Evolutionary conservation across 148 eudicot genomes (phyloP), one percentile per base, ranked within the genome.

Genomic region (Cornus suecica): DNA sequence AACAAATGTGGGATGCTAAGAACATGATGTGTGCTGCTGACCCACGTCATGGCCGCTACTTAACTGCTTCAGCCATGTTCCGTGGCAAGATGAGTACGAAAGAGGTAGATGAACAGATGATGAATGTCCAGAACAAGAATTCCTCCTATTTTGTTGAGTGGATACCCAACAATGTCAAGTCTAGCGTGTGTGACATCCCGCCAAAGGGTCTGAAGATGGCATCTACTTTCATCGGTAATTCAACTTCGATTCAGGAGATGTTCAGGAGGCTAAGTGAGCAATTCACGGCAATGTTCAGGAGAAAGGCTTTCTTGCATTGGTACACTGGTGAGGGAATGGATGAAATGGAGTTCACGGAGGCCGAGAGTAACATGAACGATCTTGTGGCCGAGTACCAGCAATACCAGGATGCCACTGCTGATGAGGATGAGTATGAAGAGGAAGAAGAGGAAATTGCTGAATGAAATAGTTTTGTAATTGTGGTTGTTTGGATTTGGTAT

Each of bases 1-100:
- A 86, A 52, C 88, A 86, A n/a, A 86, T 85, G 88, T 85, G 88
- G 88, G 88, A 86, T 20, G 63, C 88, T 27, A 83, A 83, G 84
- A 86, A 86, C 86, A 86, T 86, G 88, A 86, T 86, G 88, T 86
- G 88, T 63, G 88, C 88, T 8, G 88, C 88, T 4, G 88, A 86
- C 70, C 88, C 88, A 4, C 84, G 88, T 26, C 86, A 86, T n/a
- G 88, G 88, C 7, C 86, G 88, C 5, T 86, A 86, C 81, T 86
- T 86, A 66, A 86, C 88, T 15, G 88, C 88, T 45, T 86, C 88
- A 1, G 88, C 88, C 69, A 86, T 86, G 89, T 86, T 86, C 68
- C 34, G 89, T 20, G 89, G 89, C 26, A 86, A 85, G 76, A 85
- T 86, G 89, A 83, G 86, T 79, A 86, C 89, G 45, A 86, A 86